Evolutionary conservation across 2,329 filamentous ascomycete species (phyloP).

Genomic region (Fusarium transvaalense): DNA sequence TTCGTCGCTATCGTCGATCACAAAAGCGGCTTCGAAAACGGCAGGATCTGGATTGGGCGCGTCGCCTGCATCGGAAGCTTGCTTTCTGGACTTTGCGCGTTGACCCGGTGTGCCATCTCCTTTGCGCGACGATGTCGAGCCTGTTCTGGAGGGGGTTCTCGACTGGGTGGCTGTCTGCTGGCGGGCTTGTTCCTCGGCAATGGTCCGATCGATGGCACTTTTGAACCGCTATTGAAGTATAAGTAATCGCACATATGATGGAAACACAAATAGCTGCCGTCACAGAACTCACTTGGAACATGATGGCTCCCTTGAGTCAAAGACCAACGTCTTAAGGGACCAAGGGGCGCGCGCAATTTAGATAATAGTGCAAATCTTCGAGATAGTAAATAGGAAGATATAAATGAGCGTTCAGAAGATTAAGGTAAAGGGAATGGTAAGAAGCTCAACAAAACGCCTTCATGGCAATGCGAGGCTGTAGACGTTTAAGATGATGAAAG

Average conservation of each 20-base stretch:
- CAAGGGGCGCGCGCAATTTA: slow-evolving; percentile 36
- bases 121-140: slow-evolving; percentile 56
- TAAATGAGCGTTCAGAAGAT: slow-evolving; percentile 14
- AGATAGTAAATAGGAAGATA: neutral
- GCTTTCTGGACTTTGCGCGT: slow-evolving; percentile 57
- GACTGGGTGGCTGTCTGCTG: slow-evolving; percentile 69
- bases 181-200: slow-evolving; percentile 91
- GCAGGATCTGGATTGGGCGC: slow-evolving; percentile 79
- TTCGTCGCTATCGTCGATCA: slow-evolving; percentile 85
- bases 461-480: slow-evolving; percentile 29
- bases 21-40: slow-evolving; percentile 88
- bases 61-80: slow-evolving; percentile 54
- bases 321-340: slow-evolving; percentile 34
- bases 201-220: slow-evolving; percentile 86
- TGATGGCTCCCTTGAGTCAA: slow-evolving; percentile 43
- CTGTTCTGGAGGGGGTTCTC: slow-evolving; percentile 56
- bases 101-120: slow-evolving; percentile 53
- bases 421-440: neutral
- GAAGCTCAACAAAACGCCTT: slow-evolving; percentile 31
- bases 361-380: slow-evolving; percentile 4
- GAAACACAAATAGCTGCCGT: neutral
- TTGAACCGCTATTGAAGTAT: slow-evolving; percentile 75
- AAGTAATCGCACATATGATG: neutral
- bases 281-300: slow-evolving; percentile 51
- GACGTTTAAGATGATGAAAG: slow-evolving; percentile 35